Conservation (phyloP, 2,329 filamentous ascomycete genomes). For the Colletotrichum somersetense region DNA sequence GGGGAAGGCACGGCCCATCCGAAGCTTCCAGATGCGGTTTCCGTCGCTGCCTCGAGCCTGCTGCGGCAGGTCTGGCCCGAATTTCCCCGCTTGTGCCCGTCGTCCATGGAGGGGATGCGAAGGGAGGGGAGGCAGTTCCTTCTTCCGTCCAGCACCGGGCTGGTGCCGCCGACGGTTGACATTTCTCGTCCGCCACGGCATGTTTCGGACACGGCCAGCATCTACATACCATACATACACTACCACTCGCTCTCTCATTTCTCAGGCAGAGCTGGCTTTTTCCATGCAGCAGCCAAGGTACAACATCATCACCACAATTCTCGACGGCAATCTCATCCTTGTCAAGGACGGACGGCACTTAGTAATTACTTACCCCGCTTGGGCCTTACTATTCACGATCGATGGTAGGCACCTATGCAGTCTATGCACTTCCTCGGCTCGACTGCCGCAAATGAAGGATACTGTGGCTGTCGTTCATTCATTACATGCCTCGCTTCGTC, state of each 20-base stretch:
- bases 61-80: constrained; percentile 21
- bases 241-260: no score
- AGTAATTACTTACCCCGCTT: constrained; percentile 6
- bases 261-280: not conserved
- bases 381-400: not conserved
- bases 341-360: no score
- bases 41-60: not conserved
- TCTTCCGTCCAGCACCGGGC: constrained; percentile 4
- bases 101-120: no score
- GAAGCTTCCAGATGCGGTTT: constrained; percentile 31
- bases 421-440: not conserved
- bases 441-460: constrained; percentile 5
- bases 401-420: no score
- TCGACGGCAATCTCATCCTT: not conserved
- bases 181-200: not conserved
- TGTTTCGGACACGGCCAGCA: not conserved
- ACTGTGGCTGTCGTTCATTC: not conserved
- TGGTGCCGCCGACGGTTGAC: not conserved
- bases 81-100: constrained; percentile 12
- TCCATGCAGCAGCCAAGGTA: not conserved
- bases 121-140: not conserved
- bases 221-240: not conserved
- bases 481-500: not conserved
- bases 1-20: constrained; percentile 21
- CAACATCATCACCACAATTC: constrained; percentile 1